phyloP scores from a whole-genome alignment of 2,329 filamentous ascomycete genomes.

The Cordyceps militaris region DNA sequence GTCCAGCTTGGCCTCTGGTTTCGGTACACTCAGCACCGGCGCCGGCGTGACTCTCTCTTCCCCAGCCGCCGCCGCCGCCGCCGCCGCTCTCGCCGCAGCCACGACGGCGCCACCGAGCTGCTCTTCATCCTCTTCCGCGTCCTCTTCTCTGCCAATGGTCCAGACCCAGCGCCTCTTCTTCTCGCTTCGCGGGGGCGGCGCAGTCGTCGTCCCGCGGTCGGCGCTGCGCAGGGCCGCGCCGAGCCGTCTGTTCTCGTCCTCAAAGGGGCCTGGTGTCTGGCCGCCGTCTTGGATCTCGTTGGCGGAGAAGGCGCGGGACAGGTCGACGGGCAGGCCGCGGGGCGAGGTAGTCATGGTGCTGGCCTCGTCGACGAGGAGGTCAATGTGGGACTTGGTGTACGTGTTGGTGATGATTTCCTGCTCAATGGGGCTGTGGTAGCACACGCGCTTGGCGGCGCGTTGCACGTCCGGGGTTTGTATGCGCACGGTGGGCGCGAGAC shows the following conservation, averaged over 20 bases:
- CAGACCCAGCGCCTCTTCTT: conserved; percentile 60
- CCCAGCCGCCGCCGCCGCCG: neutral
- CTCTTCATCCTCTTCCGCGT: conserved; percentile 35
- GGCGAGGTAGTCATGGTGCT: conserved; percentile 26
- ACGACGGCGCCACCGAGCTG: conserved; percentile 35
- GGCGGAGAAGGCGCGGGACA: conserved; percentile 43
- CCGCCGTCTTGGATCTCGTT: conserved; percentile 54
- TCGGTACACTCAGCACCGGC: neutral
- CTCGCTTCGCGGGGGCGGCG: conserved; percentile 26
- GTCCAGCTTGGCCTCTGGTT: neutral
- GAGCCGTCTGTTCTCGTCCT: conserved; percentile 55
- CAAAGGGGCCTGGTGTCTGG: conserved; percentile 55
- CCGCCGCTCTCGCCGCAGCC: conserved; percentile 19
- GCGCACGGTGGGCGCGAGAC: conserved; percentile 37
- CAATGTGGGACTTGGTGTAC: conserved; percentile 57
- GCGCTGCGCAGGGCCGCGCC: conserved; percentile 33
- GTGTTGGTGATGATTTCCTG: conserved; percentile 57
- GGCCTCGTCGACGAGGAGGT: conserved; percentile 51
- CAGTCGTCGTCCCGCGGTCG: neutral
- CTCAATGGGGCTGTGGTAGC: conserved; percentile 55
- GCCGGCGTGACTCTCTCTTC: neutral
- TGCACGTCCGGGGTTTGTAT: neutral
- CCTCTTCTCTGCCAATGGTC: conserved; percentile 53
- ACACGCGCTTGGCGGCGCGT: conserved; percentile 48
- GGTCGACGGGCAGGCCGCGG: conserved; percentile 39